A percentile compares a stretch with the other conserved stretches of the same genome.
Conservation (phyloP, 2,329 filamentous ascomycete genomes). For the Alternaria infectoria region DNA sequence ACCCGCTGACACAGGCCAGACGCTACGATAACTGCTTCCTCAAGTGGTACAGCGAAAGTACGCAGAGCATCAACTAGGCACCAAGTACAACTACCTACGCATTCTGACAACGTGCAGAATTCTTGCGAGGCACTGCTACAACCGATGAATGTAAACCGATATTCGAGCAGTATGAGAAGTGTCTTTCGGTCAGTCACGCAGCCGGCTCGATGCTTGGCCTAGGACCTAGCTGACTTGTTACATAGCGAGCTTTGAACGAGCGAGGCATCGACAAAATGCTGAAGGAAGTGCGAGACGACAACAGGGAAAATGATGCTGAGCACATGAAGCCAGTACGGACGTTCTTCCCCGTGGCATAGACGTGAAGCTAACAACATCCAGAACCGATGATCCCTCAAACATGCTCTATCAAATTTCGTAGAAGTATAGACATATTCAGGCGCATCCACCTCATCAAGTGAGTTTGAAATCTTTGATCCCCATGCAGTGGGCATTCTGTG, state of each 20-base stretch:
- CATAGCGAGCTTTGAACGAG: conserved; percentile 81
- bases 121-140: conserved; percentile 81
- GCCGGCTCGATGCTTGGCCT: neutral
- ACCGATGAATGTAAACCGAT: conserved; percentile 85
- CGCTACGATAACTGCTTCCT: conserved; percentile 97
- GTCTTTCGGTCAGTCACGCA: conserved; percentile 72
- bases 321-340: conserved; percentile 58
- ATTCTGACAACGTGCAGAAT: conserved; percentile 62
- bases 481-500: neutral
- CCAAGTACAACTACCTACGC: neutral
- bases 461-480: neutral
- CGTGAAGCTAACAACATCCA: neutral
- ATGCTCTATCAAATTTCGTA: neutral
- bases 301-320: conserved; percentile 82
- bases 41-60: conserved; percentile 99
- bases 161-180: conserved; percentile 88
- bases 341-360: neutral
- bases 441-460: neutral
- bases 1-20: conserved; percentile 54
- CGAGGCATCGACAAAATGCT: conserved; percentile 92
- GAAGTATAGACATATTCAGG: neutral
- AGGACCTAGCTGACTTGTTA: conserved; percentile 10
- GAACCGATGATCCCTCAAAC: conserved; percentile 5
- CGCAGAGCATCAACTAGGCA: conserved; percentile 37
- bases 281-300: conserved; percentile 87